A percentile compares a stretch with the other conserved stretches of the same genome.
Conservation (phyloP, 139 green algal genomes). For the Coccomyxa sp. region DNA sequence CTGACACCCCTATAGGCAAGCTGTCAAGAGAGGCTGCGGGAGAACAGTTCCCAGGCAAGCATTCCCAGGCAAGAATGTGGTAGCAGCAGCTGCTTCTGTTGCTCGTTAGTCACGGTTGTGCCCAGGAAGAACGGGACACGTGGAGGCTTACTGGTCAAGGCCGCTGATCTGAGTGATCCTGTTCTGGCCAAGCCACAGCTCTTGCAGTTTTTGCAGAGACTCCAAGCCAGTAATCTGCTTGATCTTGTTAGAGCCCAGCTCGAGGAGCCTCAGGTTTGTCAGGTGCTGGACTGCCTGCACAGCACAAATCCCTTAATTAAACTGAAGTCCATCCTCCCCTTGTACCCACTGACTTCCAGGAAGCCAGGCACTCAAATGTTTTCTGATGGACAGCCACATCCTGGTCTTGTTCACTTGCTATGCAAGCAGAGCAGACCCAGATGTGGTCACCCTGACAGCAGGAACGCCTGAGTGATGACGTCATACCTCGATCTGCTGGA, state of each 20-base stretch:
- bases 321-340: background rate
- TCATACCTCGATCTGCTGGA: conserved; percentile 45
- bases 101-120: no score
- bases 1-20: no score
- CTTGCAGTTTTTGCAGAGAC: conserved; percentile 44
- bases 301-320: background rate
- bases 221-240: conserved; percentile 56
- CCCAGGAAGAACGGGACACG: no score
- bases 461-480: background rate
- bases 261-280: conserved; percentile 63
- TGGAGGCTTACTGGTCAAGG: no score
- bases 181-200: conserved; percentile 95
- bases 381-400: background rate
- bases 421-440: background rate
- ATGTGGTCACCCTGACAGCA: background rate
- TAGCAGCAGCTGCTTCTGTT: no score
- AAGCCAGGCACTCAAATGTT: background rate
- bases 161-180: conserved; percentile 62
- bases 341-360: background rate
- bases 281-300: conserved; percentile 48
- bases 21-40: no score
- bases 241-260: conserved; percentile 93
- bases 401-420: background rate
- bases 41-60: no score
- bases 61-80: no score